Evolutionary conservation across 106 monocot genomes (phyloP), one percentile per base, ranked within the genome.

Genomic region (Alisma plantagoaquatica): DNA sequence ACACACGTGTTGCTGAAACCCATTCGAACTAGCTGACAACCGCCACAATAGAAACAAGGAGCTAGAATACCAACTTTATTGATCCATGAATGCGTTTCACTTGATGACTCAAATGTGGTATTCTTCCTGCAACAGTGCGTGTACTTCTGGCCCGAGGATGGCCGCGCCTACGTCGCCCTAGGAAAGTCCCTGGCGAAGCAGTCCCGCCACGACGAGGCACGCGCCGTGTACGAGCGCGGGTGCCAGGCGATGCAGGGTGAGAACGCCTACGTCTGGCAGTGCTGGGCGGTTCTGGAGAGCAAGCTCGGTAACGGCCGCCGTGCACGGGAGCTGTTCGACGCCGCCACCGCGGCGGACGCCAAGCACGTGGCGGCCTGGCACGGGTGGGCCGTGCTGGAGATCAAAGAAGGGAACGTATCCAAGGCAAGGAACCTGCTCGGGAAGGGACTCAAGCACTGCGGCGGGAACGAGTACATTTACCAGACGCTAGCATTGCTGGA

Each of bases 181-280:
- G 96, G 96, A 19, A 98, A 89, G 81, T 75, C 82, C 45, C 71
- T 89, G n/a, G 63, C 48, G 49, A 98, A 89, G 61, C 84, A 98
- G 33, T 81, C 66, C 47, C 88, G 72, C 41, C 72, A 69, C 70
- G 46, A 57, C 26, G 89, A 98, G 64, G 89, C 96, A 38, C 78
- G 81, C 56, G 22, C 68, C 12, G 78, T 85, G 10, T 98, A 98
- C 61, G 96, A 98, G 70, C 83, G 57, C 54, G 96, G 96, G 23
- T 85, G 89, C 76, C 96, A 98, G 72, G 96, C 96, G 56, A 89
- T 89, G 33, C 81, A 89, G 74, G 96, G 96, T 65, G 96, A 98
- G 51, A 98, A 98, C 73, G 52, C 96, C 19, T 98, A 84, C 55
- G 89, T 98, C 70, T 98, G 96, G 96, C 96, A 98, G 96, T 55